Evolutionary conservation across 129 eudicot genomes (phyloP), one percentile per base, ranked within the genome.

Genomic region (Apium graveolens): DNA sequence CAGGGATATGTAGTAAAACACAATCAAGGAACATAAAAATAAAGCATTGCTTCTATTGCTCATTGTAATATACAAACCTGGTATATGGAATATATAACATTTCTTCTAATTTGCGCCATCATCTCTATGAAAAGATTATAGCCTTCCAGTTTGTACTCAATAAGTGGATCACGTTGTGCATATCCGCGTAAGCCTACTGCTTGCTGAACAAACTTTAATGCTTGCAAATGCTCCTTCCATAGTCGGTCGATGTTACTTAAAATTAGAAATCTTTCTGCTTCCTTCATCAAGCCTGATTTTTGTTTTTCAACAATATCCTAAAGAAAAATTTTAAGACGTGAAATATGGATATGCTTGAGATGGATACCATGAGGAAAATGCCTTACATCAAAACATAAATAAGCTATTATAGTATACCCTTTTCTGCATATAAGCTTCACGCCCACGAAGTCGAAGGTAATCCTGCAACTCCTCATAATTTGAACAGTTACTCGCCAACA

Each of bases 161-260:
- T 96, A 57, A 96, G 97, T 60, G 99, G 99, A 83, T 96, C 99
- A 44, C 99, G 82, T 80, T 96, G 99, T 76, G 99, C 99, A 85
- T 96, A 96, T 75, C 99, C 99, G 74, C 99, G 97, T 83, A 96
- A 86, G 41, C 99, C 94, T 24, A 96, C 99, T 41, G 99, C 99
- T 88, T 96, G 99, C 86, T 96, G 99, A 70, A 96, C 97, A 81
- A 96, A 96, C 82, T 90, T 96, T 31, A 96, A 87, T 43, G 97
- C 97, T 83, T 96, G 99, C 97, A 96, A 86, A 90, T 96, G 99
- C 82, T 96, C 99, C 81, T 96, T 96, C 99, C 99, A 96, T 73
- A 96, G 78, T 45, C 99, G 97, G 85, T 96, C 99, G 70, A 96
- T 90, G 89, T 96, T 96, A 88, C 89, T 92, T 83, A 96, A 75